phyloP scores from a whole-genome alignment of 2,329 filamentous ascomycete genomes.

The Exophiala viscosa region DNA sequence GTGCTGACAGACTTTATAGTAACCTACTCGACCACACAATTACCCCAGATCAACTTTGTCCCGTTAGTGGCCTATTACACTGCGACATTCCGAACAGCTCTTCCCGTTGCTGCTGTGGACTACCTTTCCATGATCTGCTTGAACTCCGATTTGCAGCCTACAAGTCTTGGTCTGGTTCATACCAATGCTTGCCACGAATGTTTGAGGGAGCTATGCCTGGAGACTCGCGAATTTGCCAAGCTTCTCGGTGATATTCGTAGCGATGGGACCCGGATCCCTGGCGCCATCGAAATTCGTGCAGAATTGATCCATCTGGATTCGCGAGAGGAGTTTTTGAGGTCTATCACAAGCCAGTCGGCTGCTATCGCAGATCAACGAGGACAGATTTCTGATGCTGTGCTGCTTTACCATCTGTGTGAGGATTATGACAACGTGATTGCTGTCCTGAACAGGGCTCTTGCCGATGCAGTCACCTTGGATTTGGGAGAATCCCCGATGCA shows the following conservation, averaged over 20 bases:
- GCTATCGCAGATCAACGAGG: conserved; percentile 92
- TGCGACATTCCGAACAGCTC: conserved; percentile 85
- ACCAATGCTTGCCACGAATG: conserved; percentile 84
- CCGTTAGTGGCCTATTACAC: conserved; percentile 94
- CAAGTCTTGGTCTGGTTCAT: conserved; percentile 71
- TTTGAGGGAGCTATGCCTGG: conserved; percentile 88
- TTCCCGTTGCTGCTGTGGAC: conserved; percentile 85
- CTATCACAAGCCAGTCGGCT: conserved; percentile 90
- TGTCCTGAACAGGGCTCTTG: conserved; percentile 84
- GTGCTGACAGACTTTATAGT: conserved; percentile 38
- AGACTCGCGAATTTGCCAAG: conserved; percentile 92
- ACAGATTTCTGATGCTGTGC: conserved; percentile 78
- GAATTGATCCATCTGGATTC: conserved; percentile 74
- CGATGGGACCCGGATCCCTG: conserved; percentile 79
- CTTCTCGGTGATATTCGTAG: conserved; percentile 85
- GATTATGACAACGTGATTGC: conserved; percentile 93
- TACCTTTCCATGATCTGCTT: conserved; percentile 90
- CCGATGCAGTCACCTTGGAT: conserved; percentile 82
- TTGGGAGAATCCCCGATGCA: conserved; percentile 76
- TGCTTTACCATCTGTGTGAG: conserved; percentile 89
- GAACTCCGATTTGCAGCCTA: conserved; percentile 71
- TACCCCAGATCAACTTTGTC: conserved; percentile 86
- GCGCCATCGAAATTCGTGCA: conserved; percentile 81
- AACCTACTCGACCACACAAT: conserved; percentile 50
- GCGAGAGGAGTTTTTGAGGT: conserved; percentile 79